phyloP scores from a whole-genome alignment of 495 filamentous ascomycete genomes.

The Neurospora sp. region DNA sequence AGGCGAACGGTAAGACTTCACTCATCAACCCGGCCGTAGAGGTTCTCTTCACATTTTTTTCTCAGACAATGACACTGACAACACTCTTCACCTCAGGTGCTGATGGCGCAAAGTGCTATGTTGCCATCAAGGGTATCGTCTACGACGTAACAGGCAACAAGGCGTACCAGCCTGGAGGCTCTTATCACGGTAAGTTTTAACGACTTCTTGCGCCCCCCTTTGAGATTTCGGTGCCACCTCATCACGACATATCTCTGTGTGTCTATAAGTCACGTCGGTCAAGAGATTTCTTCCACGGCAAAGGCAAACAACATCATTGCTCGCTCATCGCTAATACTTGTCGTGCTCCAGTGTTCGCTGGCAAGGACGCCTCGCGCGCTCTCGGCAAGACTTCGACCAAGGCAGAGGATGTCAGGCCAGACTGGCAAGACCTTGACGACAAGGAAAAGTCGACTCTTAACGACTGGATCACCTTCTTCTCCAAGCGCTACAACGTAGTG shows the following conservation, averaged over 20 bases:
- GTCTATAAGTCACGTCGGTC: background rate
- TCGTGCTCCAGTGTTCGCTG: conserved; percentile 66
- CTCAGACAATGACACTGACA: background rate
- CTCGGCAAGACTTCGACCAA: conserved; percentile 81
- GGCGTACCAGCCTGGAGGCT: conserved; percentile 71
- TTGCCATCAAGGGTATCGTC: conserved; percentile 92
- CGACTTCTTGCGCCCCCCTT: background rate
- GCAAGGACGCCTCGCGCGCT: conserved; percentile 87
- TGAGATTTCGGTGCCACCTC: background rate
- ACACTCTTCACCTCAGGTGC: conserved; percentile 32
- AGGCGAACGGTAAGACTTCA: conserved; percentile 61
- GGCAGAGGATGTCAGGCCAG: conserved; percentile 66
- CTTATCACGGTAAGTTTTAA: conserved; percentile 63
- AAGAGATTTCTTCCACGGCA: background rate
- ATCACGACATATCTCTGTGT: background rate
- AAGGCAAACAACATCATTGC: background rate
- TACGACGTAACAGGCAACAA: conserved; percentile 88
- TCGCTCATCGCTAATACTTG: background rate
- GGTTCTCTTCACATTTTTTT: background rate
- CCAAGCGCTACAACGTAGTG: conserved; percentile 89
- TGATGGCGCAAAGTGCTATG: conserved; percentile 61
- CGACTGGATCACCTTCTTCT: conserved; percentile 94
- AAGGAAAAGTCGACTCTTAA: conserved; percentile 75
- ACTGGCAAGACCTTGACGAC: conserved; percentile 80
- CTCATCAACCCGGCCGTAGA: background rate